A percentile compares a stretch with the other conserved stretches of the same genome.
These are phyloP conservation scores for Cytospora piceae DNA, from an alignment of 2,329 filamentous ascomycete species.

Conservation along the genomic window DNA sequence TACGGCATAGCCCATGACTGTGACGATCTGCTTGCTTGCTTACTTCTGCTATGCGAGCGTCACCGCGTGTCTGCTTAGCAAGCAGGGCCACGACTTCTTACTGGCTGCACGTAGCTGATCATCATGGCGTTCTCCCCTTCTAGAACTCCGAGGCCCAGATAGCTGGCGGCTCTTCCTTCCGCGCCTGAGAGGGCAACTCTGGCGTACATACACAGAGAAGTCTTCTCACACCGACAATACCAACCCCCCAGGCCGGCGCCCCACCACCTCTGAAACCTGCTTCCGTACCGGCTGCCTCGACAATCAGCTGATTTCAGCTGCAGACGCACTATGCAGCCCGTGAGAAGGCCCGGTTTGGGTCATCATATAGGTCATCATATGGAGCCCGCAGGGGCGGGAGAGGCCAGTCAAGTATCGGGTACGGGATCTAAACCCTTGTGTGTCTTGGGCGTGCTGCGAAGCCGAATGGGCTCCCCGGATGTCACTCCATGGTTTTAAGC, in stretches of 20 bases:
- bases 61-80: neutral
- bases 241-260: neutral
- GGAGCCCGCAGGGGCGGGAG: neutral
- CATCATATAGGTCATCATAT: conserved; percentile 15
- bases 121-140: neutral
- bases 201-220: neutral
- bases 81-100: neutral
- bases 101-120: neutral
- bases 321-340: conserved; percentile 20
- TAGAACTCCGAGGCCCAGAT: neutral
- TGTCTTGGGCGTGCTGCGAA: conserved; percentile 3
- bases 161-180: conserved; percentile 1
- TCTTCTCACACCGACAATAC: neutral
- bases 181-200: neutral
- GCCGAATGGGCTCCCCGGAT: neutral
- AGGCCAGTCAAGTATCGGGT: neutral
- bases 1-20: conserved; percentile 14
- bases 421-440: neutral
- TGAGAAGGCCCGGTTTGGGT: conserved; percentile 19
- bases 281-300: conserved; percentile 18
- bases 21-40: conserved; percentile 4
- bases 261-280: conserved; percentile 11
- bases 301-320: conserved; percentile 14
- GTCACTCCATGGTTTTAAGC: neutral
- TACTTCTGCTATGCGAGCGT: conserved; percentile 21